Evolutionary conservation across 441 rosid genomes (phyloP).

Genomic region (Cnidoscolus chayamansa): DNA sequence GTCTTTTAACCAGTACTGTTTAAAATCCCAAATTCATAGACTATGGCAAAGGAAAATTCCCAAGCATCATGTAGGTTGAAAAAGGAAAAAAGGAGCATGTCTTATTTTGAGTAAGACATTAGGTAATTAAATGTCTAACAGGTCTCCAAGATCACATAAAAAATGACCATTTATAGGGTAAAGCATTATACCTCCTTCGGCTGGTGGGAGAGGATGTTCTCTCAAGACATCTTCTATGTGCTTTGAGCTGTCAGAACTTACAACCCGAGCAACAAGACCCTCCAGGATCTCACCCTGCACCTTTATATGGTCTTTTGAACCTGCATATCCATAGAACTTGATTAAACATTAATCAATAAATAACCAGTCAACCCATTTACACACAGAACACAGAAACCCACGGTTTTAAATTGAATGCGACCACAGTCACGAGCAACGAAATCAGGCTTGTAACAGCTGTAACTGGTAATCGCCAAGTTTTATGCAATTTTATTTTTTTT

Average conservation of each 20-base stretch:
- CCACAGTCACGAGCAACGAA: too few species aligned
- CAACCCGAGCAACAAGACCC: slow-evolving; percentile 96
- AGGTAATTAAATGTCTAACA: background rate
- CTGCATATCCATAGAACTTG: slow-evolving; percentile 34
- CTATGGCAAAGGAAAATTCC: background rate
- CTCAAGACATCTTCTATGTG: slow-evolving; percentile 72
- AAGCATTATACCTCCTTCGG: slow-evolving; percentile 56
- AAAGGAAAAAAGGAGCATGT: background rate
- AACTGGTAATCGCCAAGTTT: too few species aligned
- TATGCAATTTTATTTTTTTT: too few species aligned
- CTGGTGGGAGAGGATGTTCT: slow-evolving; percentile 61
- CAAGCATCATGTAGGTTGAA: background rate
- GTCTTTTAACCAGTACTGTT: too few species aligned
- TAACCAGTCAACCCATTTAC: background rate
- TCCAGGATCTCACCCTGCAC: slow-evolving; percentile 95
- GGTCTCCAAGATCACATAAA: background rate
- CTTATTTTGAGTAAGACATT: background rate
- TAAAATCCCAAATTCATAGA: background rate
- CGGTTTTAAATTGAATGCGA: too few species aligned
- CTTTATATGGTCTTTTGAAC: slow-evolving; percentile 74
- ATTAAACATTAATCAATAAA: background rate
- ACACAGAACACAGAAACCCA: too few species aligned
- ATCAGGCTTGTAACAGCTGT: too few species aligned
- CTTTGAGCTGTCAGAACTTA: slow-evolving; percentile 67
- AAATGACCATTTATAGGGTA: slow-evolving; percentile 5